These are phyloP conservation scores for Raddia guianensis DNA, from an alignment of 176 grass and related monocot species.

Conservation along the genomic window DNA sequence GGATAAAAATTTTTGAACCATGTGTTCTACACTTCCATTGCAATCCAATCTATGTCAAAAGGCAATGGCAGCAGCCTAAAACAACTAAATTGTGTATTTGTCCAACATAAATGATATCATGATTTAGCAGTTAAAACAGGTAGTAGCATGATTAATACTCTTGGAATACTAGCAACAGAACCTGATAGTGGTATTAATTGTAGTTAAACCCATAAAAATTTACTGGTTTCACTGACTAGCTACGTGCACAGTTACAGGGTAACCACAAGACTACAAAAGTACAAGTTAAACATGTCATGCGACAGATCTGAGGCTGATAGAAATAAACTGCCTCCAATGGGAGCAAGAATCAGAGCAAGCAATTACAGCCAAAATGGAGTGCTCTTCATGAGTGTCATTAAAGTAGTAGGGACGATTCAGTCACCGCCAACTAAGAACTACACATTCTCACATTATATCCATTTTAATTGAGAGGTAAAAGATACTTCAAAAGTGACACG, in stretches of 20 bases:
- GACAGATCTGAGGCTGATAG: not conserved
- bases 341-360: not conserved
- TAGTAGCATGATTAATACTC: not conserved
- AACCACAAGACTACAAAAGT: constrained; percentile 14
- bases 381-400: not conserved
- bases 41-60: not conserved
- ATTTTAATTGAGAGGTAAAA: not conserved
- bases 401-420: not conserved
- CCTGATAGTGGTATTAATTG: not conserved
- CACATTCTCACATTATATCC: not conserved
- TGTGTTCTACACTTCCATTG: not conserved
- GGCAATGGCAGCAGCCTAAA: not conserved
- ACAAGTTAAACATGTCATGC: not conserved
- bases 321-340: not conserved
- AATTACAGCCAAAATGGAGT: not conserved
- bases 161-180: constrained; percentile 3
- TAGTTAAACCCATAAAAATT: not conserved
- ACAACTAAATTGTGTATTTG: not conserved
- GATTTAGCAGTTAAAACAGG: not conserved
- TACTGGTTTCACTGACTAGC: not conserved
- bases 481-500: not conserved
- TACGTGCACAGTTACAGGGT: not conserved
- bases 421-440: constrained; percentile 11
- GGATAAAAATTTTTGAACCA: not conserved
- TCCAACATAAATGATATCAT: not conserved